A percentile compares a stretch with the other conserved stretches of the same genome.
These are phyloP conservation scores for Entrophospora sp. DNA, from an alignment of 192 early-diverging fungal species.

Conservation along the genomic window DNA sequence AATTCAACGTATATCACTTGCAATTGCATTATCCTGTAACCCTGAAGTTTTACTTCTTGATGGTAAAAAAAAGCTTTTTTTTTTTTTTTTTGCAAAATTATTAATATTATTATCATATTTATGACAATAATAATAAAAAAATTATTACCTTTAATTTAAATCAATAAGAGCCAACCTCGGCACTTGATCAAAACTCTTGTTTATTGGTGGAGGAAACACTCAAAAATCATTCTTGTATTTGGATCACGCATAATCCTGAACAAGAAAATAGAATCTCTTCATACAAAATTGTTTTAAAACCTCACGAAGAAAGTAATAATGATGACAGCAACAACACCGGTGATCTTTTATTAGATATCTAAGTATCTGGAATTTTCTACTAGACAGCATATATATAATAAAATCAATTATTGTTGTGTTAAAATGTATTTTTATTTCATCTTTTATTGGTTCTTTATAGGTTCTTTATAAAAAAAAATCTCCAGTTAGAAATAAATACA, in stretches of 20 bases:
- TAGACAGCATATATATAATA: too few species aligned
- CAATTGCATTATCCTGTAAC: constrained; percentile 67
- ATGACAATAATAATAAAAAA: too few species aligned
- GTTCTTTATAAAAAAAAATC: too few species aligned
- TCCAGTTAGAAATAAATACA: too few species aligned
- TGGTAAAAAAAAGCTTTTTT: constrained; percentile 31
- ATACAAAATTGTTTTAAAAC: not conserved
- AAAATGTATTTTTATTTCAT: too few species aligned
- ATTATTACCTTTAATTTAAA: not conserved
- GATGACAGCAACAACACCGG: too few species aligned
- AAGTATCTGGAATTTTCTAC: too few species aligned
- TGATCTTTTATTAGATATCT: too few species aligned
- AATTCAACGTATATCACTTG: constrained; percentile 70
- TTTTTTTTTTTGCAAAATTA: not conserved
- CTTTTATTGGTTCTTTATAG: too few species aligned
- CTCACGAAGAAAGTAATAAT: not conserved
- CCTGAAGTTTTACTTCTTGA: constrained; percentile 75
- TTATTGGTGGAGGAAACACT: constrained; percentile 66
- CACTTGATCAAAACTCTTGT: constrained; percentile 65
- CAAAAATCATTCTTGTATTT: constrained; percentile 54
- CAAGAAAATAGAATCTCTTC: constrained; percentile 56
- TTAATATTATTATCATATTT: not conserved
- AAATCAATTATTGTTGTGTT: too few species aligned
- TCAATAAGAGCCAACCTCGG: constrained; percentile 84
- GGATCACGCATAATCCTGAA: constrained; percentile 71